A percentile compares a stretch with the other conserved stretches of the same genome.
These are phyloP conservation scores for Cyclocybe cylindracea DNA, from an alignment of 768 basidiomycete species.

Conservation along the genomic window DNA sequence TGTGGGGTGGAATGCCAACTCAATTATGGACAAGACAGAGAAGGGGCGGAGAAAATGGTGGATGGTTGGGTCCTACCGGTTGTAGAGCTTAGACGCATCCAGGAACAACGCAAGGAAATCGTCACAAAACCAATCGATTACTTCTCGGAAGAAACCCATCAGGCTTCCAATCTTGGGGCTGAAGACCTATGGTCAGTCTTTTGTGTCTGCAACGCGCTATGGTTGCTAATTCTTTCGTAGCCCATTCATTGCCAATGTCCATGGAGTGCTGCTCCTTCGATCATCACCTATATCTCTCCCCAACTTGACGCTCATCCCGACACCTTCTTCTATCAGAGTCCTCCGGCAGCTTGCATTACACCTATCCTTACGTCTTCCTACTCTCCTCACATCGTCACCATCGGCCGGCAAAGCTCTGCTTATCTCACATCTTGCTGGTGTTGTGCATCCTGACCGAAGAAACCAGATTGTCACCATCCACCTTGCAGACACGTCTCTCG, in stretches of 20 bases:
- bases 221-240: constrained; percentile 36
- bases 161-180: constrained; percentile 34
- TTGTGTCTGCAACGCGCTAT: neutral
- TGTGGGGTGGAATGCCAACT: constrained; percentile 63
- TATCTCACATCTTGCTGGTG: constrained; percentile 71
- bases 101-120: constrained; percentile 48
- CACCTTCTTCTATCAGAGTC: constrained; percentile 57
- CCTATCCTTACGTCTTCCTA: constrained; percentile 70
- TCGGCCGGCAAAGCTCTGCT: constrained; percentile 88
- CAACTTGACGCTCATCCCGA: constrained; percentile 55
- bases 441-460: constrained; percentile 56
- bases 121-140: constrained; percentile 43
- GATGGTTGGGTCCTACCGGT: constrained; percentile 87
- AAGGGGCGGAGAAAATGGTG: constrained; percentile 44
- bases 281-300: constrained; percentile 21
- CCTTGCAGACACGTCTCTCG: constrained; percentile 93
- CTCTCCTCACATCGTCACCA: constrained; percentile 80
- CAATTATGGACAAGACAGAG: constrained; percentile 50
- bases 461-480: constrained; percentile 85
- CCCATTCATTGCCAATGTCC: constrained; percentile 56
- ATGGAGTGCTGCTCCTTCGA: constrained; percentile 69
- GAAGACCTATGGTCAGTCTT: constrained; percentile 56
- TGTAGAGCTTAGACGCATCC: constrained; percentile 64
- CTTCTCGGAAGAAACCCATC: constrained; percentile 43
- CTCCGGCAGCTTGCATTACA: constrained; percentile 65